These are phyloP conservation scores for Allantophomopsis lycopodina DNA, from an alignment of 2,329 filamentous ascomycete species.

Conservation along the genomic window DNA sequence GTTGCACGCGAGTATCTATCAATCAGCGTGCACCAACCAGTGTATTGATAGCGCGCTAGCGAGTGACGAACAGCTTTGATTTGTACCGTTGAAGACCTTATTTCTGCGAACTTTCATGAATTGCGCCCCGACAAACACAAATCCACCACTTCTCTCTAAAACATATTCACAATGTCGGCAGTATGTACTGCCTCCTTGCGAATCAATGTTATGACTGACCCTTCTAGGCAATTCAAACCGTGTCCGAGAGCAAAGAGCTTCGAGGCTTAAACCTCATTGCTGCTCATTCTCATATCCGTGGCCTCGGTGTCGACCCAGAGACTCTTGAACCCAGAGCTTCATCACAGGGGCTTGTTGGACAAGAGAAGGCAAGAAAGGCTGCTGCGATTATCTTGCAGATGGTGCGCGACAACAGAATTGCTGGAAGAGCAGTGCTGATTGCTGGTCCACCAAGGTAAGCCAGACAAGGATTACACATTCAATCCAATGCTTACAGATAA, in stretches of 20 bases:
- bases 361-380: conserved; percentile 92
- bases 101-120: neutral
- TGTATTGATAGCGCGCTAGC: no score
- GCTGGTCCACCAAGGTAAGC: conserved; percentile 74
- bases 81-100: neutral
- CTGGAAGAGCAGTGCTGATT: conserved; percentile 85
- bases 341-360: conserved; percentile 89
- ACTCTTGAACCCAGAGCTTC: conserved; percentile 74
- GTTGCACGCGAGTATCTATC: no score
- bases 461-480: neutral
- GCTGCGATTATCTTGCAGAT: conserved; percentile 95
- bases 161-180: neutral
- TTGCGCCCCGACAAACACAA: neutral
- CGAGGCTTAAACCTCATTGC: conserved; percentile 95
- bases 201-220: neutral
- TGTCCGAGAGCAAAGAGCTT: conserved; percentile 92
- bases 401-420: conserved; percentile 98
- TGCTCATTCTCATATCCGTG: conserved; percentile 94
- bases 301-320: conserved; percentile 83
- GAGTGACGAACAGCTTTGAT: no score
- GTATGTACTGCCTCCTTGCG: neutral
- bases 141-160: neutral
- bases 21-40: no score
- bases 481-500: conserved; percentile 3
- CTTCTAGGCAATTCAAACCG: conserved; percentile 54